These are phyloP conservation scores for Candolleomyces aberdarensis DNA, from an alignment of 768 basidiomycete species.

Conservation along the genomic window DNA sequence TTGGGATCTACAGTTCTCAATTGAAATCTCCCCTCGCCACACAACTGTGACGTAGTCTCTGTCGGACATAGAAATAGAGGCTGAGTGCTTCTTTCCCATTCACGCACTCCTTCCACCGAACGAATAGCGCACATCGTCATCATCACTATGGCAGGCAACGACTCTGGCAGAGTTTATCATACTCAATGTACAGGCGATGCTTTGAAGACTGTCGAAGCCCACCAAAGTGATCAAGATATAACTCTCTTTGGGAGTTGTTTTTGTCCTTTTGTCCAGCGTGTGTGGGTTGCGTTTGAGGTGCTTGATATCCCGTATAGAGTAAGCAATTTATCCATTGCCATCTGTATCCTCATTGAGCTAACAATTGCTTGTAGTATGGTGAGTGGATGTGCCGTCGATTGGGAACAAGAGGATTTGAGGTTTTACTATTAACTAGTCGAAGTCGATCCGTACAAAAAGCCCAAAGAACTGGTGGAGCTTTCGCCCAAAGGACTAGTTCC, in stretches of 20 bases:
- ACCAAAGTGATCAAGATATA: slow-evolving; percentile 46
- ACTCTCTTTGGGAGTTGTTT: slow-evolving; percentile 73
- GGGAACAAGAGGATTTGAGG: neutral
- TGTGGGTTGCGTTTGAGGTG: slow-evolving; percentile 73
- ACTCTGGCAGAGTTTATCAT: slow-evolving; percentile 31
- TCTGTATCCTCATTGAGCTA: neutral
- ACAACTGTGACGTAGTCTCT: too few relatives aligned
- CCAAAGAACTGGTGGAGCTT: slow-evolving; percentile 71
- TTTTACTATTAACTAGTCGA: slow-evolving; percentile 45
- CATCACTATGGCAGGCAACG: slow-evolving; percentile 13
- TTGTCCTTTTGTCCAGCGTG: slow-evolving; percentile 81
- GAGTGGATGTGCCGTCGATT: slow-evolving; percentile 2
- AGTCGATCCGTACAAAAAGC: slow-evolving; percentile 82
- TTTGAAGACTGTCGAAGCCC: slow-evolving; percentile 51
- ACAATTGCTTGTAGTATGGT: slow-evolving; percentile 16
- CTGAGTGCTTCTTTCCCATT: neutral
- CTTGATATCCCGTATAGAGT: slow-evolving; percentile 72
- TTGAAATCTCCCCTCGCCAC: too few relatives aligned
- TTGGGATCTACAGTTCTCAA: too few relatives aligned
- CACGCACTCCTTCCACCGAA: neutral
- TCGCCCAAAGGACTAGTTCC: slow-evolving; percentile 85
- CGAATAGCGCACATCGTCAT: neutral
- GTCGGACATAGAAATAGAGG: too few relatives aligned
- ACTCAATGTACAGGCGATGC: slow-evolving; percentile 46
- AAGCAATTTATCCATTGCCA: slow-evolving; percentile 4